phyloP scores from a whole-genome alignment of 495 filamentous ascomycete species.

The Penicillium steckii region DNA sequence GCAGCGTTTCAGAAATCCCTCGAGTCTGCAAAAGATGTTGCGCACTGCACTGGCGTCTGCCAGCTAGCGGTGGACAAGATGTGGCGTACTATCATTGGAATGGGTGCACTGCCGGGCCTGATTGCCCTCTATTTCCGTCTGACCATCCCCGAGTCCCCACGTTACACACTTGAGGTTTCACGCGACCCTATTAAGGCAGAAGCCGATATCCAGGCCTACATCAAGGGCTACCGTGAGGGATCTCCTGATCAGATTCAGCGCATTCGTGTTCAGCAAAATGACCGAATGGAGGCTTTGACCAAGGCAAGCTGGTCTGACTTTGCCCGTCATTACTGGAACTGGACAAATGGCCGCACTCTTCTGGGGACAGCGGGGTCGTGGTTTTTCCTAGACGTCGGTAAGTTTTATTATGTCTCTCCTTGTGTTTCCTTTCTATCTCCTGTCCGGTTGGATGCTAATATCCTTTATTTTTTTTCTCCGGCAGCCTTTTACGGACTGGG shows the following conservation, averaged over 20 bases:
- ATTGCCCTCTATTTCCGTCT: slow-evolving; percentile 82
- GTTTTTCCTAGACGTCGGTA: slow-evolving; percentile 69
- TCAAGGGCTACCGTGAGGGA: slow-evolving; percentile 55
- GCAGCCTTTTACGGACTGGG: slow-evolving; percentile 78
- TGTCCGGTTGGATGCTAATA: too few species aligned
- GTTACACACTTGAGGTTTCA: slow-evolving; percentile 81
- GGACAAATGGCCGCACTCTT: slow-evolving; percentile 66
- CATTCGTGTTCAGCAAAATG: slow-evolving; percentile 44
- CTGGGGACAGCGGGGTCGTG: slow-evolving; percentile 77
- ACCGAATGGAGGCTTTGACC: slow-evolving; percentile 44
- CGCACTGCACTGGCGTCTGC: slow-evolving; percentile 62
- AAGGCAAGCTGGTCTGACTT: slow-evolving; percentile 71
- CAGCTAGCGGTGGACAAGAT: slow-evolving; percentile 76
- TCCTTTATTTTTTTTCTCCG: slow-evolving; percentile 29
- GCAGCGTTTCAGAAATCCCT: slow-evolving; percentile 73
- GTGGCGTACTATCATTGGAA: slow-evolving; percentile 77
- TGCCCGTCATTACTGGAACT: slow-evolving; percentile 58
- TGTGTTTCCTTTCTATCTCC: too few species aligned
- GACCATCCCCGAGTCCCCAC: slow-evolving; percentile 81
- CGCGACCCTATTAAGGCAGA: slow-evolving; percentile 68
- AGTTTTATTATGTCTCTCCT: slow-evolving; percentile 3
- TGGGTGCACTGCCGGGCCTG: slow-evolving; percentile 75
- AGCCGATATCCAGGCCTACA: slow-evolving; percentile 64
- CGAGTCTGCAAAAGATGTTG: slow-evolving; percentile 41
- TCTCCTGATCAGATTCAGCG: slow-evolving; percentile 61